Conservation (phyloP, 2,329 filamentous ascomycete species). For the Fusarium illudens region DNA sequence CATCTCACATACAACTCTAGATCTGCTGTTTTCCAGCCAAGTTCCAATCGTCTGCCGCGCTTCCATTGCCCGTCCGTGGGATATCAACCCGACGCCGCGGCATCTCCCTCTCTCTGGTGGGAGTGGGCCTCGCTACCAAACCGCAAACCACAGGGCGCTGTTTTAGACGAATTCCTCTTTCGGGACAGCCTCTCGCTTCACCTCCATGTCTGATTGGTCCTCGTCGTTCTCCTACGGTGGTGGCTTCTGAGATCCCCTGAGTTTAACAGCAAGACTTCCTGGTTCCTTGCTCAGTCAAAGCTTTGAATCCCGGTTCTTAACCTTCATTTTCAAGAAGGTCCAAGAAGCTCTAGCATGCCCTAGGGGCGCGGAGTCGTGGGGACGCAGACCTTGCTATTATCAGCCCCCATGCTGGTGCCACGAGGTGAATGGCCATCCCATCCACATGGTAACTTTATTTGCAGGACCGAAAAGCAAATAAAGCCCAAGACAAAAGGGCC, state of each 20-base stretch:
- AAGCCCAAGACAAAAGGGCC: neutral
- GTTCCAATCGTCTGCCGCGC: constrained; percentile 1
- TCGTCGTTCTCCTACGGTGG: neutral
- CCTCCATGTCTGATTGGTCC: constrained; percentile 27
- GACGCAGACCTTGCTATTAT: constrained; percentile 4
- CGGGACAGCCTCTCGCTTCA: constrained; percentile 27
- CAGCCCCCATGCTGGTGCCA: constrained; percentile 29
- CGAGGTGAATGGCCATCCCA: constrained; percentile 33
- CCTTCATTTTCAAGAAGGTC: neutral
- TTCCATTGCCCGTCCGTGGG: constrained; percentile 13
- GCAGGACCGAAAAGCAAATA: constrained; percentile 18
- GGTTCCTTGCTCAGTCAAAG: constrained; percentile 8
- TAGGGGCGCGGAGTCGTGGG: constrained; percentile 9
- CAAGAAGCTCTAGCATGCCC: neutral
- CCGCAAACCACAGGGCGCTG: constrained; percentile 33
- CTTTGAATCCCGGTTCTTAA: constrained; percentile 4
- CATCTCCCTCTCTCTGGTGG: constrained; percentile 8
- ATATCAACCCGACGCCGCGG: constrained; percentile 19
- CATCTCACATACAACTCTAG: constrained; percentile 27
- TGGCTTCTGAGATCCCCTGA: constrained; percentile 1
- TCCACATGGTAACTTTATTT: constrained; percentile 18
- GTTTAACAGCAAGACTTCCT: neutral
- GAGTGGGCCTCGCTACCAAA: constrained; percentile 27
- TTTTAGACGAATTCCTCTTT: constrained; percentile 42
- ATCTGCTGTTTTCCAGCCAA: constrained; percentile 18